Evolutionary conservation across 1,139 yeast genomes (phyloP), one percentile per base, ranked within the genome.

Genomic region (Lodderomyces parapsilosis): DNA sequence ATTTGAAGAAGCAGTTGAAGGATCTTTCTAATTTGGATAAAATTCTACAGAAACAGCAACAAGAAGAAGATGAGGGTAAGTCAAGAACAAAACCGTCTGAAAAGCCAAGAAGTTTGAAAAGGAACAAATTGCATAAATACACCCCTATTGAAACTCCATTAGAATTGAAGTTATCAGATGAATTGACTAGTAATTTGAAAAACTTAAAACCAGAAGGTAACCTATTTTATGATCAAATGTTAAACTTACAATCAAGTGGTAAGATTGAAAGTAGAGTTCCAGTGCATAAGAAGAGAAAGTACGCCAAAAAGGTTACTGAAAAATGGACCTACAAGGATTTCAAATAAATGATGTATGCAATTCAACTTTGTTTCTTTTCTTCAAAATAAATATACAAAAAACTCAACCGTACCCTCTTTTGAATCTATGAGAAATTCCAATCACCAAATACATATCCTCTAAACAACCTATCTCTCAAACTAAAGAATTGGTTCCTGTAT

Each of bases 281-380:
- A 9, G 80, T 80, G 39, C 76, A 75, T 47, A 81, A 79, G 67
- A 81, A 78, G 61, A 80, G 87, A 63, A 77, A 71, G 54, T 86
- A 84, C 59, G 73, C 80, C 50, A 86, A 78, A 49, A 87, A 86
- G 71, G 67, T 86, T 47, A 86, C 94, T 30, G 96, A 89, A 63
- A 90, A 89, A 65, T 90, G 96, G 96, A 78, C 91, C 35, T 88
- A 86, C 66, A 91, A 90, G 68, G 96, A 90, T 66, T 86, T 86
- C 58, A 85, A 85, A 66, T 86, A 69, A 55, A 25, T 20, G 13
- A n/a, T n/a, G n/a, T 27, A 27, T n/a, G 22, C 25, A 8, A 10
- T 22, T n/a, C 38, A 18, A 6, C n/a, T 13, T 22, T 18, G 20
- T 35, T 14, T 13, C 14, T 23, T 13, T 4, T 23, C 25, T 13